Percentiles rank a stretch among this genome's conserved stretches.
These are phyloP conservation scores for Endothia cerciana DNA, from an alignment of 2,329 filamentous ascomycete genomes.

Conservation along the genomic window DNA sequence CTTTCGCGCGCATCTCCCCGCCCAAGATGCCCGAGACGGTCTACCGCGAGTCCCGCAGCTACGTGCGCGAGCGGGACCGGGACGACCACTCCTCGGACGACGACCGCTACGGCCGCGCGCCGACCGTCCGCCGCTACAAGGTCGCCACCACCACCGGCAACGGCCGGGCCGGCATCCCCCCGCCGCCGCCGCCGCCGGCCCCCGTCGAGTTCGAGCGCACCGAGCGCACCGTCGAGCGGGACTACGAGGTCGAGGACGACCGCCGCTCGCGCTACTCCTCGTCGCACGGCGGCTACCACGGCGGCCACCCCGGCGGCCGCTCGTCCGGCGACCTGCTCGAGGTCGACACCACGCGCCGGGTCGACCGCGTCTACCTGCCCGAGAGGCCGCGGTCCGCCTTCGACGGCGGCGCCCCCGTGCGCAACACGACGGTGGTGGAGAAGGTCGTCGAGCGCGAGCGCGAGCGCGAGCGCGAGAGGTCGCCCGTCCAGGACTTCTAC, in stretches of 20 bases:
- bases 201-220: conserved; percentile 44
- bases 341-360: conserved; percentile 44
- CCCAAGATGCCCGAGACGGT: conserved; percentile 37
- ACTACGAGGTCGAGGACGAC: conserved; percentile 50
- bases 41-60: conserved; percentile 41
- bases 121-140: conserved; percentile 58
- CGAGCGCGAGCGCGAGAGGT: conserved; percentile 31
- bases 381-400: conserved; percentile 57
- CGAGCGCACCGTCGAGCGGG: conserved; percentile 38
- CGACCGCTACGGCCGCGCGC: conserved; percentile 45
- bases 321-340: conserved; percentile 47
- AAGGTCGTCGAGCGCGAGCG: conserved; percentile 38
- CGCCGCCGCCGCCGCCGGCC: conserved; percentile 10
- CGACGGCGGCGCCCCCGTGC: conserved; percentile 45
- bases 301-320: conserved; percentile 38
- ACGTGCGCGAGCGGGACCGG: conserved; percentile 35
- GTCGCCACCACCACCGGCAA: conserved; percentile 42
- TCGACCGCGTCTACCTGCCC: conserved; percentile 47
- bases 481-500: conserved; percentile 26
- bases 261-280: conserved; percentile 50
- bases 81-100: conserved; percentile 46
- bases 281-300: conserved; percentile 32
- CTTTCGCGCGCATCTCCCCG: conserved; percentile 14
- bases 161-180: conserved; percentile 10
- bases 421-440: conserved; percentile 36